Base-by-base conservation (phyloP, 2,329 filamentous ascomycete species). In the Zopfia rhizophila region DNA sequence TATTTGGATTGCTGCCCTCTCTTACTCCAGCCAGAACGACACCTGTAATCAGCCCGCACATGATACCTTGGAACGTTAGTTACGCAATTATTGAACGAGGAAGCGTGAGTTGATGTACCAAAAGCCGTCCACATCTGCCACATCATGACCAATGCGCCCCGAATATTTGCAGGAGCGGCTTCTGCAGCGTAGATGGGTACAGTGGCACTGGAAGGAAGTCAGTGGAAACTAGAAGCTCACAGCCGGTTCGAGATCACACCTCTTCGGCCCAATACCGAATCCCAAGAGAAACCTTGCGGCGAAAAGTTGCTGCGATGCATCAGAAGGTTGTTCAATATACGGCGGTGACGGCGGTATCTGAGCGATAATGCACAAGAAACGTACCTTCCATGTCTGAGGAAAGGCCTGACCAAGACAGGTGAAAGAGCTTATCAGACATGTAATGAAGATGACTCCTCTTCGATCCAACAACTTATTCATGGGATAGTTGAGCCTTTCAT, bases 121-220 rank as follows among this genome's bases (percentile, higher is more conserved):
- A 48, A 52, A n/a, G 48, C 54, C 13, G 55, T 63, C 47, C 61
- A 73, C 72, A 79, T 76, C 54, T 80, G 78, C 78, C 78, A 80
- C 72, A 75, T 76, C 72, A 80, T 79, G 4, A 78, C 77, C 5
- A 80, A 53, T 1, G 76, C 77, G 10, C 78, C 78, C 25, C 78
- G 68, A 25, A 80, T 79, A 1, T 67, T 74, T 11, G 77, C 75
- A 0, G 78, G 77, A 2, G 77, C 71, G 38, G 75, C 77, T 53
- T 80, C 77, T 4, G 76, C 76, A 0, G 74, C 74, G 46, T 77
- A 78, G 5, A 79, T 72, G 0, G 76, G 76, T 2, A 77, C 75
- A 0, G 77, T 79, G 0, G 72, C 55, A 39, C 55, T 51, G 24
- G 12, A 3, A 27, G 8, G 8, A 18, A n/a, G 32, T 38, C 12